phyloP scores from a whole-genome alignment of 768 basidiomycete species.

The Gloeophyllum trabeum region DNA sequence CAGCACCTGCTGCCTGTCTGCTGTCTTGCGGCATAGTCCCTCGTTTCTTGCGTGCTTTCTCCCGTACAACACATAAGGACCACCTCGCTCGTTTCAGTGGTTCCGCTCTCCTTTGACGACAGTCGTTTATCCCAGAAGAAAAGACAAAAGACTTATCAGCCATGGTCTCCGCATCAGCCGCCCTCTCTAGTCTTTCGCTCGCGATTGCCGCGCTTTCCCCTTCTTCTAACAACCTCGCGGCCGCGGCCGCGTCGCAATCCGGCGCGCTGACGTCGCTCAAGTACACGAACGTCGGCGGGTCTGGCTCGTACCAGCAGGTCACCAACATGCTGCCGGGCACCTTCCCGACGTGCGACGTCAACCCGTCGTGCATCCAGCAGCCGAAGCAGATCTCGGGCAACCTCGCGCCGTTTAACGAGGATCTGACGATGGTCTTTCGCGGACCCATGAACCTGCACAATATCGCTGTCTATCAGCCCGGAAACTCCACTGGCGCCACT shows the following conservation, averaged over 20 bases:
- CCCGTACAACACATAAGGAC: too few species aligned
- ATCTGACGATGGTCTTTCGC: constrained; percentile 15
- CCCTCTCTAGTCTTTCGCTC: neutral
- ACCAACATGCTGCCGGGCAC: constrained; percentile 15
- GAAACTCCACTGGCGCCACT: constrained; percentile 11
- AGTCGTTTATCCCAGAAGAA: too few species aligned
- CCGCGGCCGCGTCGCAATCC: constrained; percentile 6
- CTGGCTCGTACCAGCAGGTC: constrained; percentile 15
- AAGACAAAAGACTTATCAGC: too few species aligned
- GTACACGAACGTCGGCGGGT: constrained; percentile 16
- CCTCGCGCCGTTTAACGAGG: constrained; percentile 19
- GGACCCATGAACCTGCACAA: constrained; percentile 16
- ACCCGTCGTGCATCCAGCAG: constrained; percentile 2
- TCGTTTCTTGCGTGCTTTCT: too few species aligned
- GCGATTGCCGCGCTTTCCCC: neutral
- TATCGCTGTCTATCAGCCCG: constrained; percentile 18
- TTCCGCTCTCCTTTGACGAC: too few species aligned
- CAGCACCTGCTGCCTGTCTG: too few species aligned
- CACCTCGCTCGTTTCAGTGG: too few species aligned
- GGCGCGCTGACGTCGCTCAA: constrained; percentile 15
- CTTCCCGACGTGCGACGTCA: constrained; percentile 14
- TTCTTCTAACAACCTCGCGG: constrained; percentile 9
- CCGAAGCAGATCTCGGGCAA: constrained; percentile 5
- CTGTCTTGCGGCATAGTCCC: too few species aligned
- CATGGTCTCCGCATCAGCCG: neutral